Evolutionary conservation across 208 protist genomes (phyloP).

Genomic region (Acanthamoeba sp.): DNA sequence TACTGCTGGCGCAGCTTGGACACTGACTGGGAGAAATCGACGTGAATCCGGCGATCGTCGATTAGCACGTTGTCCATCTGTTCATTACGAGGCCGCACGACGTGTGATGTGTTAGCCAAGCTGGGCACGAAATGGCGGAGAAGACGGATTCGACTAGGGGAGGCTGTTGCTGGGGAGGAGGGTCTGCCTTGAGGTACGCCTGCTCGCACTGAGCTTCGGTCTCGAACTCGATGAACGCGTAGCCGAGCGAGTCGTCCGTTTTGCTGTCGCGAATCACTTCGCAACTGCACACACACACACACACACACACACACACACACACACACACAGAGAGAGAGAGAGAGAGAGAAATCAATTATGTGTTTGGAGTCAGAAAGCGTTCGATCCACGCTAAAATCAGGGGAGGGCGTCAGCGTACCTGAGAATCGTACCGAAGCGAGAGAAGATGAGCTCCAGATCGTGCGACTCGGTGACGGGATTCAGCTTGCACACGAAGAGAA

Average conservation of each 20-base stretch:
- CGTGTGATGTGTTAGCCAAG: too few relatives aligned
- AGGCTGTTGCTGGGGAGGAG: too few relatives aligned
- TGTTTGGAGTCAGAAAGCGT: too few relatives aligned
- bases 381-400: too few relatives aligned
- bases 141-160: too few relatives aligned
- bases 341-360: too few relatives aligned
- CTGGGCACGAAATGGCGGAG: too few relatives aligned
- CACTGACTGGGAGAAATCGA: conserved; percentile 98
- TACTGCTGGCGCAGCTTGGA: conserved; percentile 89
- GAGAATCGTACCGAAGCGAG: conserved; percentile 95
- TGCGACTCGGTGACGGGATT: conserved; percentile 96
- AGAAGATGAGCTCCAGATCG: conserved; percentile 97
- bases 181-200: conserved; percentile 69
- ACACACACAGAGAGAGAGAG: too few relatives aligned
- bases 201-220: conserved; percentile 89
- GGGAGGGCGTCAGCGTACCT: too few relatives aligned
- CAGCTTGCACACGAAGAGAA: conserved; percentile 99
- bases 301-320: too few relatives aligned
- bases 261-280: conserved; percentile 91
- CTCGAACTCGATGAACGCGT: conserved; percentile 99
- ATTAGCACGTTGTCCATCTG: conserved; percentile 98
- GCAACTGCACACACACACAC: conserved; percentile 70
- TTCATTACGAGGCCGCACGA: background rate
- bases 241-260: conserved; percentile 94
- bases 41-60: conserved; percentile 98